Base-by-base conservation (phyloP, 192 early-diverging fungal species). In the Entomortierella chlamydospora region DNA sequence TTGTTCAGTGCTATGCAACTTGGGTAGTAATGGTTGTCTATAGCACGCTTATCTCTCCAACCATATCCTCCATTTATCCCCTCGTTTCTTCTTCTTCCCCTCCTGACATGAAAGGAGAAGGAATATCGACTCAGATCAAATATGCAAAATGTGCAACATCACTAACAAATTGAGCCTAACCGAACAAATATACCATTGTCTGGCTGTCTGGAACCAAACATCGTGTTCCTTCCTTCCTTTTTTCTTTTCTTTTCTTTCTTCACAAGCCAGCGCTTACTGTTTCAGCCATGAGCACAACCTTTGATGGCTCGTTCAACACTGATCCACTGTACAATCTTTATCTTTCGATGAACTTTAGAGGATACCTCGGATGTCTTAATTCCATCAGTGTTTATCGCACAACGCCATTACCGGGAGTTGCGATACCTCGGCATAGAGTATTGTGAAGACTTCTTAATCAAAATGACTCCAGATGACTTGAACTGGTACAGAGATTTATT, bases 361-460 rank as follows among this genome's bases (percentile, higher is more conserved):
- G 93, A 95, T 66, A 94, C 93, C 7, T 90, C 91, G 1, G 96
- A 97, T 83, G 87, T 99, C 22, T 61, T 70, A 7, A 96, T 97
- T 57, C 96, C 97, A 8, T 91, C 93, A 22, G 93, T 95, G 25
- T 99, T 96, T 84, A 84, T 99, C 64, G 84, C 91, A 0, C 88
- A 90, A 57, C 68, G 82, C 39, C 88, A 90, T 55, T 96, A 93
- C 73, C 81, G 85, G 37, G 84, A 84, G 0, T 77, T 97, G 49
- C 83, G 84, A 2, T 73, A 81, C 29, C 52, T 82, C 43, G 53
- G 81, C 53, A 65, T 74, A 33, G 66, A 69, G 39, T 61, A 73
- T 30, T 60, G 67, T 25, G 43, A 34, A 12, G 64, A 52, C 12
- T 64, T 69, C 28, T 53, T 65, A 12, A 59, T 79, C 57, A 52